phyloP scores from a whole-genome alignment of 768 basidiomycete genomes.

The Lepiota brunneoincarnata region DNA sequence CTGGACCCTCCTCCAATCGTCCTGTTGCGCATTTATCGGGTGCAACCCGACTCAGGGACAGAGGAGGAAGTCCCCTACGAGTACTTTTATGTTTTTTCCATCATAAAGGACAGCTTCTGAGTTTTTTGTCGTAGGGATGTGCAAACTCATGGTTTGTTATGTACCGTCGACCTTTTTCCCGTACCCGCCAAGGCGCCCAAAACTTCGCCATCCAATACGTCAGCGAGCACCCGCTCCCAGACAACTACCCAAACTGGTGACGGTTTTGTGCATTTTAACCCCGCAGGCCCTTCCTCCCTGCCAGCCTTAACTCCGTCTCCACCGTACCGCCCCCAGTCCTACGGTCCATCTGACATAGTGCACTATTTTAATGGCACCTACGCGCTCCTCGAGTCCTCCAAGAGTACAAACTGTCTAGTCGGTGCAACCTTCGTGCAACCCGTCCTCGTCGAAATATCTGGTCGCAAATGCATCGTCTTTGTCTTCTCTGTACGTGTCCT shows the following conservation, averaged over 20 bases:
- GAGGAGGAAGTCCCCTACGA: conserved; percentile 43
- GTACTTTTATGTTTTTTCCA: conserved; percentile 25
- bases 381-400: conserved; percentile 47
- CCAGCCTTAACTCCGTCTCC: conserved; percentile 8
- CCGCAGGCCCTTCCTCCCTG: conserved; percentile 10
- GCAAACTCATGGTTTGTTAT: conserved; percentile 65
- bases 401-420: conserved; percentile 50
- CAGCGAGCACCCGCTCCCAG: not conserved
- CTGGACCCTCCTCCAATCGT: conserved; percentile 69
- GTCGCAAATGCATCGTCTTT: conserved; percentile 56
- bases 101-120: conserved; percentile 11
- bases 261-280: conserved; percentile 9
- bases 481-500: conserved; percentile 55
- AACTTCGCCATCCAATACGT: conserved; percentile 6
- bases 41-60: conserved; percentile 33
- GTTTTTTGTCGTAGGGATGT: conserved; percentile 43
- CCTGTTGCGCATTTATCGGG: conserved; percentile 48
- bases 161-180: conserved; percentile 77
- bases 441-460: conserved; percentile 51
- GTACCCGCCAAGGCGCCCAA: conserved; percentile 32
- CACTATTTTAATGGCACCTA: conserved; percentile 35
- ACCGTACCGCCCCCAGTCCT: conserved; percentile 8
- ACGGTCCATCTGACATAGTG: conserved; percentile 33
- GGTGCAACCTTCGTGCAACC: conserved; percentile 64
- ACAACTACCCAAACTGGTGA: conserved; percentile 5